Evolutionary conservation across 2,329 filamentous ascomycete species (phyloP).

Genomic region (Bipolaris bicolor): DNA sequence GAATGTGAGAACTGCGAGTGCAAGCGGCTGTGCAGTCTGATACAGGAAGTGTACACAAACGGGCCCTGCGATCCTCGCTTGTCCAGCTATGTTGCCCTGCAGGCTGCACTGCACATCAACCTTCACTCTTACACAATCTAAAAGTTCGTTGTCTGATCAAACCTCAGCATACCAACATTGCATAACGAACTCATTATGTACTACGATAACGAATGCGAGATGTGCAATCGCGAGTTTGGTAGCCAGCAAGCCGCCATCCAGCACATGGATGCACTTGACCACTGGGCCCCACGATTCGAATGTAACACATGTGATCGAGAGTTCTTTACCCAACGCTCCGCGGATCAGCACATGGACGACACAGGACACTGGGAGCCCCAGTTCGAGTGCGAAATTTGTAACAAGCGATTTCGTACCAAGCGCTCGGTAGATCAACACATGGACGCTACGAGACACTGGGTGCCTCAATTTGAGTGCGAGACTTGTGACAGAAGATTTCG

Average conservation of each 20-base stretch:
- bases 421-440: conserved; percentile 17
- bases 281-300: conserved; percentile 18
- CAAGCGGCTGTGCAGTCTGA: neutral
- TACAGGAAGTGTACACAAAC: neutral
- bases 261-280: conserved; percentile 8
- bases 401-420: conserved; percentile 2
- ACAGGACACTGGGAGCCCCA: conserved; percentile 1
- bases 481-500: conserved; percentile 2
- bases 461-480: conserved; percentile 4
- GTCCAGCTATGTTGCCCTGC: neutral
- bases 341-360: conserved; percentile 6
- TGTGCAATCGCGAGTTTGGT: conserved; percentile 15
- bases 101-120: neutral
- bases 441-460: neutral
- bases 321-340: conserved; percentile 10
- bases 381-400: conserved; percentile 6
- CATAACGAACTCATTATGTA: neutral
- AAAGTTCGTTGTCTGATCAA: neutral
- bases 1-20: neutral
- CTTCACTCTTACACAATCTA: neutral
- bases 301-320: conserved; percentile 20
- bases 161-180: neutral
- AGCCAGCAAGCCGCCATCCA: conserved; percentile 13
- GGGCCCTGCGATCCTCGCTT: neutral
- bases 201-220: conserved; percentile 18